Evolutionary conservation across 768 basidiomycete genomes (phyloP).

Genomic region (Boletus reticuloceps): DNA sequence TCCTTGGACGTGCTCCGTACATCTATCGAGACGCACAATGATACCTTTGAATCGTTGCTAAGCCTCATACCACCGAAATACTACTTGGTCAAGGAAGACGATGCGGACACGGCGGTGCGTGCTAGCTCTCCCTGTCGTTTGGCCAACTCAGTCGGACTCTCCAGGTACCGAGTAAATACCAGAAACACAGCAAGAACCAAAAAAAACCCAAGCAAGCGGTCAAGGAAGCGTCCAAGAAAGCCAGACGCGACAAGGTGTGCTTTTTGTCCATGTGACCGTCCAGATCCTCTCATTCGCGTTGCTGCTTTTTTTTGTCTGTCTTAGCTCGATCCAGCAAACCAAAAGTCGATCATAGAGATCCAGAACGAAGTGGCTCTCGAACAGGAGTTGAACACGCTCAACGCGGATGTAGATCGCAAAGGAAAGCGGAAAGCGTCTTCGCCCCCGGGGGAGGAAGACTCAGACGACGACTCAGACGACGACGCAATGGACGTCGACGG

Average conservation of each 20-base stretch:
- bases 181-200: slow-evolving; percentile 85
- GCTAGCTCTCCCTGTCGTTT: too few species aligned
- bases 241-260: slow-evolving; percentile 78
- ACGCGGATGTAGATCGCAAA: slow-evolving; percentile 25
- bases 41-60: slow-evolving; percentile 78
- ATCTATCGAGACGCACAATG: slow-evolving; percentile 83
- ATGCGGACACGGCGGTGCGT: slow-evolving; percentile 14
- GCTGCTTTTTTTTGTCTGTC: too few species aligned
- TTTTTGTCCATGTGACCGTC: too few species aligned
- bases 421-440: slow-evolving; percentile 48
- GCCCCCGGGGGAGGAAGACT: slow-evolving; percentile 24
- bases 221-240: slow-evolving; percentile 85
- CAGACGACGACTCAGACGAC: slow-evolving; percentile 21
- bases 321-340: slow-evolving; percentile 91
- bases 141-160: not conserved
- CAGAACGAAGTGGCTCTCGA: slow-evolving; percentile 50
- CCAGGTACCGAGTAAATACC: slow-evolving; percentile 60
- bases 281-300: too few species aligned
- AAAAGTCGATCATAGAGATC: slow-evolving; percentile 74
- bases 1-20: slow-evolving; percentile 44
- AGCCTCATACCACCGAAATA: slow-evolving; percentile 87
- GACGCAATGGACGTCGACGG: slow-evolving; percentile 31
- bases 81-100: slow-evolving; percentile 50
- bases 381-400: slow-evolving; percentile 27
- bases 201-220: slow-evolving; percentile 82